These are phyloP conservation scores for Tetracladium maxilliforme DNA, from an alignment of 2,329 filamentous ascomycete species.

Conservation along the genomic window DNA sequence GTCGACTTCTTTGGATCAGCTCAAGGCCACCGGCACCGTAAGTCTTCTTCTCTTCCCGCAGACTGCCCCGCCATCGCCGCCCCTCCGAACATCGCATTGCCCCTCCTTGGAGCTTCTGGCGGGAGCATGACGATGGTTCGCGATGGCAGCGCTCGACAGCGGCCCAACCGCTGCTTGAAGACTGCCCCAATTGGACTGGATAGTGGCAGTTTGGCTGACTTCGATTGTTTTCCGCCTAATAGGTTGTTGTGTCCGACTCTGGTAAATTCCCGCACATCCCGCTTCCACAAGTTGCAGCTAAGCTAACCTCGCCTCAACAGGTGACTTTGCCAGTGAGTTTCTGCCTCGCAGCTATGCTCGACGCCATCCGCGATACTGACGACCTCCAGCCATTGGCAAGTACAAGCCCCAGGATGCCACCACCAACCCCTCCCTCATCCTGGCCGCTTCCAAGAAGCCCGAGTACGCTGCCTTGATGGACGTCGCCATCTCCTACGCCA, in stretches of 20 bases:
- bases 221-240: constrained; percentile 8
- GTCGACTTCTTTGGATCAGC: constrained; percentile 85
- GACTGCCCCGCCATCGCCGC: too few species aligned
- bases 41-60: constrained; percentile 30
- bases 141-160: too few species aligned
- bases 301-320: constrained; percentile 21
- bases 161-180: too few species aligned
- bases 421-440: constrained; percentile 97
- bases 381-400: constrained; percentile 75
- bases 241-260: constrained; percentile 95
- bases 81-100: too few species aligned
- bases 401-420: constrained; percentile 99
- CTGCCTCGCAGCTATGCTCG: constrained; percentile 3
- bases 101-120: too few species aligned
- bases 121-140: too few species aligned
- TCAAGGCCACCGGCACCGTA: constrained; percentile 95
- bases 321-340: constrained; percentile 64
- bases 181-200: too few species aligned
- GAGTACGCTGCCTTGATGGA: constrained; percentile 93
- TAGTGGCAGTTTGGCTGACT: constrained; percentile 7
- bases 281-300: too few species aligned
- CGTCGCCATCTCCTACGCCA: constrained; percentile 70
- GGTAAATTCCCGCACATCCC: constrained; percentile 37
- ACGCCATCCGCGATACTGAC: constrained; percentile 5
- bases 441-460: constrained; percentile 94